These are phyloP conservation scores for Fraxinus anomala DNA, from an alignment of 257 asterid species.

Conservation along the genomic window DNA sequence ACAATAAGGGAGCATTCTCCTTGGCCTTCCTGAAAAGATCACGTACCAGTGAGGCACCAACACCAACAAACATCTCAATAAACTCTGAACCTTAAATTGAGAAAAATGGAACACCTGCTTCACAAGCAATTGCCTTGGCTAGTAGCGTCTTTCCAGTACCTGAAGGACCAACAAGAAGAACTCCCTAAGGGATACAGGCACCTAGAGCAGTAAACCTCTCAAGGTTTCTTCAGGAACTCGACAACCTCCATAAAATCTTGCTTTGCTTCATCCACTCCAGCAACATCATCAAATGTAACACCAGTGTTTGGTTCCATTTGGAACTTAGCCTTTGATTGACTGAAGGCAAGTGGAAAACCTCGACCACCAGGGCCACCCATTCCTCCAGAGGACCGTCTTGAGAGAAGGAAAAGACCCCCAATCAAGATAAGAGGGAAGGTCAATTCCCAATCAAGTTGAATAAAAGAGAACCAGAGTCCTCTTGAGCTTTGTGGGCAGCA, in stretches of 20 bases:
- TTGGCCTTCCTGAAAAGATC: conserved; percentile 99
- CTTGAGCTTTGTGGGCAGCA: conserved; percentile 94
- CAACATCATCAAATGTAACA: conserved; percentile 93
- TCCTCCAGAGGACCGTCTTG: conserved; percentile 87
- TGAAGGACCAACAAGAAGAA: conserved; percentile 97
- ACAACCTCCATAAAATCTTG: conserved; percentile 99
- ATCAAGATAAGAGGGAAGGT: conserved; percentile 86
- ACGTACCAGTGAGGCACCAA: conserved; percentile 96
- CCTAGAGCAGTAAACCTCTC: conserved; percentile 98
- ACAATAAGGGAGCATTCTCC: conserved; percentile 96
- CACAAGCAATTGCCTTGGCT: conserved; percentile 98
- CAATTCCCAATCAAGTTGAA: conserved; percentile 82
- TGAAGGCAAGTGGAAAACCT: conserved; percentile 59
- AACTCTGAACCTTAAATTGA: conserved; percentile 98
- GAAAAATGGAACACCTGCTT: conserved; percentile 97
- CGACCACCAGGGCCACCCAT: conserved; percentile 99
- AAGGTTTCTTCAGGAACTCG: conserved; percentile 89
- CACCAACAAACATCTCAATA: conserved; percentile 99
- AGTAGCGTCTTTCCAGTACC: conserved; percentile 96
- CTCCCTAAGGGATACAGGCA: conserved; percentile 98
- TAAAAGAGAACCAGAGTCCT: conserved; percentile 83
- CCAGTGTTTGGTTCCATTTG: conserved; percentile 99
- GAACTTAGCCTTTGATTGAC: conserved; percentile 94
- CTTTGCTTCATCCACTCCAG: conserved; percentile 98
- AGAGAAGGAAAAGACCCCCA: conserved; percentile 94